Evolutionary conservation across 2,329 filamentous ascomycete genomes (phyloP).

Genomic region (Colletotrichum destructivum): DNA sequence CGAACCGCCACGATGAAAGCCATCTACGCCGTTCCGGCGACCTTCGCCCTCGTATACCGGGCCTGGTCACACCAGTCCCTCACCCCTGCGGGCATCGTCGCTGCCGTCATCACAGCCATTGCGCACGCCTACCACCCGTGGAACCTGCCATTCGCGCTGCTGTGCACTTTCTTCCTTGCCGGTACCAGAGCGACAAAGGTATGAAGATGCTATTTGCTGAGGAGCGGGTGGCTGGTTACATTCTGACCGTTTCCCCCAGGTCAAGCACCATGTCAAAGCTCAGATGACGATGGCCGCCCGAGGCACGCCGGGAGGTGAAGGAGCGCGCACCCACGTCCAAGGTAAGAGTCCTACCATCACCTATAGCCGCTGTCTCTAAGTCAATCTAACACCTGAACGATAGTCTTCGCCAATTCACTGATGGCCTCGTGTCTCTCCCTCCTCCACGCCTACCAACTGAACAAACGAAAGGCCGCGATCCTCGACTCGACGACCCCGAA

Average conservation of each 20-base stretch:
- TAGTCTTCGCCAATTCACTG: conserved; percentile 87
- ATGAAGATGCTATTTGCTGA: conserved; percentile 29
- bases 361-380: background rate
- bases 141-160: conserved; percentile 88
- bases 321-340: conserved; percentile 87
- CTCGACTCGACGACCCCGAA: conserved; percentile 50
- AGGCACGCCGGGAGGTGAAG: conserved; percentile 83
- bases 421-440: conserved; percentile 78
- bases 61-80: conserved; percentile 82
- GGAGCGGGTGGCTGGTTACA: too few relatives aligned
- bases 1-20: conserved; percentile 65
- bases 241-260: conserved; percentile 59
- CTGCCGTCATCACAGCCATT: conserved; percentile 51
- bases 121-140: conserved; percentile 91
- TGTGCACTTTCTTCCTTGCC: conserved; percentile 88
- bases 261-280: conserved; percentile 91
- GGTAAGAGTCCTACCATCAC: conserved; percentile 58
- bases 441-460: conserved; percentile 73
- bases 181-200: conserved; percentile 90
- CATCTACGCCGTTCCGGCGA: conserved; percentile 71
- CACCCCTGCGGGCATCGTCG: conserved; percentile 47
- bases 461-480: conserved; percentile 60
- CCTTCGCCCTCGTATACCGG: conserved; percentile 73
- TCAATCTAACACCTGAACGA: background rate
- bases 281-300: conserved; percentile 83